These are phyloP conservation scores for Clarireedia hainanense DNA, from an alignment of 2,329 filamentous ascomycete species.

Conservation along the genomic window DNA sequence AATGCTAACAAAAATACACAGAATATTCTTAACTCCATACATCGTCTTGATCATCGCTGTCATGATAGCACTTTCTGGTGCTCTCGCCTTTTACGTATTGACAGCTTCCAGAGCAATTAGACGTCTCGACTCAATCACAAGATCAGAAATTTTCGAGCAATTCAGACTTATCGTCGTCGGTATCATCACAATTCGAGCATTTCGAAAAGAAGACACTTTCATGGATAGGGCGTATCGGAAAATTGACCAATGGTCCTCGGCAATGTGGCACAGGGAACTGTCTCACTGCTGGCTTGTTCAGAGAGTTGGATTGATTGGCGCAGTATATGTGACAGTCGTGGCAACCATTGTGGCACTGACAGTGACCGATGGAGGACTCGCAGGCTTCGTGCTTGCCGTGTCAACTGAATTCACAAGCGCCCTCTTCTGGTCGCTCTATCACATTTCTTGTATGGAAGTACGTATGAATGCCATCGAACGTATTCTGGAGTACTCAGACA, in stretches of 20 bases:
- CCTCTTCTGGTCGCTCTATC: constrained; percentile 56
- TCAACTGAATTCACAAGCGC: constrained; percentile 57
- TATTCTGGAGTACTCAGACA: constrained; percentile 64
- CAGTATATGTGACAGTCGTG: constrained; percentile 57
- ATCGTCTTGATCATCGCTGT: constrained; percentile 41
- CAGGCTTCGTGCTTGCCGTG: constrained; percentile 68
- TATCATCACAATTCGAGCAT: constrained; percentile 68
- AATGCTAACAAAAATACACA: not conserved
- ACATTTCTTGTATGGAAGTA: constrained; percentile 61
- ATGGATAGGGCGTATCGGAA: constrained; percentile 58
- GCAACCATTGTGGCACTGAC: constrained; percentile 54
- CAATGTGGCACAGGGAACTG: constrained; percentile 52
- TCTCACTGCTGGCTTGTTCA: constrained; percentile 11
- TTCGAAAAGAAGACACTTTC: constrained; percentile 57
- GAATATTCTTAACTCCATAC: constrained; percentile 45
- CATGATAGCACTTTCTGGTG: not conserved
- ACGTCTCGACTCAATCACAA: constrained; percentile 64
- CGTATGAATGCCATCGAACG: constrained; percentile 72
- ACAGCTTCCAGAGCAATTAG: constrained; percentile 60
- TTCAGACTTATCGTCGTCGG: constrained; percentile 65
- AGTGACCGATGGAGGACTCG: constrained; percentile 57
- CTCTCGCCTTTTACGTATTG: constrained; percentile 36
- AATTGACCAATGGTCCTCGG: constrained; percentile 59
- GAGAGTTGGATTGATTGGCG: constrained; percentile 44
- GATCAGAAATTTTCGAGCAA: constrained; percentile 64